These are phyloP conservation scores for Penicillium parvum DNA, from an alignment of 495 filamentous ascomycete genomes.

Conservation along the genomic window DNA sequence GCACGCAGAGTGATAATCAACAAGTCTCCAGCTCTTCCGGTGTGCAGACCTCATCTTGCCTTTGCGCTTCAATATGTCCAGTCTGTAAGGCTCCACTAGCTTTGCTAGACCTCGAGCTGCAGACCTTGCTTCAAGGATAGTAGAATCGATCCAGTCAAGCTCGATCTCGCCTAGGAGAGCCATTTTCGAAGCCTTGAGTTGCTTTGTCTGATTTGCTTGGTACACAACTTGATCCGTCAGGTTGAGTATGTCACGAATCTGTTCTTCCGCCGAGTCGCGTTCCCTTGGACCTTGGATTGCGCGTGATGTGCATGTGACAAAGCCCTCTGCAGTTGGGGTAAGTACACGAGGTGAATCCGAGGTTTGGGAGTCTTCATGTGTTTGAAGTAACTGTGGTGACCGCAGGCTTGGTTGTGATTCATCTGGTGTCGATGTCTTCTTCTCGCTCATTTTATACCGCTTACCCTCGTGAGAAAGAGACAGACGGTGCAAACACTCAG, in stretches of 20 bases:
- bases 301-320: background rate
- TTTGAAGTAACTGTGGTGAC: background rate
- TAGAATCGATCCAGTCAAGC: conserved; percentile 15
- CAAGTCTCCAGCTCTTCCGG: conserved; percentile 13
- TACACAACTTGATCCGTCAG: conserved; percentile 5
- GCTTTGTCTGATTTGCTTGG: conserved; percentile 4
- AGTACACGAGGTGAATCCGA: no score
- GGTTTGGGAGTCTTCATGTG: background rate
- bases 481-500: conserved; percentile 1
- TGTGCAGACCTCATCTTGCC: conserved; percentile 10
- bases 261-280: conserved; percentile 6
- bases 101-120: conserved; percentile 4
- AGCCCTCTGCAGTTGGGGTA: no score
- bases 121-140: conserved; percentile 8
- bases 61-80: conserved; percentile 12
- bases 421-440: background rate
- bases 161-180: conserved; percentile 16
- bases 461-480: background rate
- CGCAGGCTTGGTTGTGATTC: background rate
- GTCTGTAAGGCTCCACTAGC: conserved; percentile 9
- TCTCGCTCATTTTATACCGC: background rate
- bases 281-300: background rate
- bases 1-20: conserved; percentile 1
- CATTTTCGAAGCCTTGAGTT: conserved; percentile 5
- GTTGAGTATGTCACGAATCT: conserved; percentile 4